Evolutionary conservation across 2,329 filamentous ascomycete genomes (phyloP).

Genomic region (Decorospora gaudefroyi): DNA sequence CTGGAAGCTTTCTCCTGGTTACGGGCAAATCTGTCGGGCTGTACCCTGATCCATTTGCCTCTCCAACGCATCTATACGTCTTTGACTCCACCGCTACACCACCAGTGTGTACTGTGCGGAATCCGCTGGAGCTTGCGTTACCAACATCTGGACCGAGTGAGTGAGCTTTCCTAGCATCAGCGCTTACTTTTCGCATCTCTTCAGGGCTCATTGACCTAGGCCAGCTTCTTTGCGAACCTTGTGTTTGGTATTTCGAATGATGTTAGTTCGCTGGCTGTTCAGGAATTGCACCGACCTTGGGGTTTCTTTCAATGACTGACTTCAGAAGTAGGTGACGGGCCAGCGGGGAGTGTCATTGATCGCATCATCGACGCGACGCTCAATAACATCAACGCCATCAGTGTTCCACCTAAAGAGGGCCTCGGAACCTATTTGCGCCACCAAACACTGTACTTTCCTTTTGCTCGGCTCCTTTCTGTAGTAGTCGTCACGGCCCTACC

Average conservation of each 20-base stretch:
- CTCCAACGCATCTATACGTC: slow-evolving; percentile 1
- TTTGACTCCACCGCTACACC: slow-evolving; percentile 1
- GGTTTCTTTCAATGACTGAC: slow-evolving; percentile 12
- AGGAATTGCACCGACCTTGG: too few species aligned
- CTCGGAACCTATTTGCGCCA: slow-evolving; percentile 14
- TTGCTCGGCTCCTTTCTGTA: slow-evolving; percentile 25
- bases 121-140: slow-evolving; percentile 9
- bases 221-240: too few species aligned
- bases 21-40: slow-evolving; percentile 17
- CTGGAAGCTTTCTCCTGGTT: slow-evolving; percentile 28
- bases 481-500: slow-evolving; percentile 29
- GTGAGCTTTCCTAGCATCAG: too few species aligned
- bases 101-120: slow-evolving; percentile 1
- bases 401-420: slow-evolving; percentile 15
- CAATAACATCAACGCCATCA: slow-evolving; percentile 9
- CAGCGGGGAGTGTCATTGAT: slow-evolving; percentile 16
- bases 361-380: slow-evolving; percentile 18
- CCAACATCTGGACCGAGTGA: slow-evolving; percentile 9
- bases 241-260: too few species aligned
- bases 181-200: too few species aligned
- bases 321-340: slow-evolving; percentile 19
- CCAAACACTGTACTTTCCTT: slow-evolving; percentile 25
- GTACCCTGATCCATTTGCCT: slow-evolving; percentile 3
- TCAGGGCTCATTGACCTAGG: too few species aligned
- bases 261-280: too few species aligned